phyloP scores from a whole-genome alignment of 164 flowering plant species.

The Vitis amurensis region DNA sequence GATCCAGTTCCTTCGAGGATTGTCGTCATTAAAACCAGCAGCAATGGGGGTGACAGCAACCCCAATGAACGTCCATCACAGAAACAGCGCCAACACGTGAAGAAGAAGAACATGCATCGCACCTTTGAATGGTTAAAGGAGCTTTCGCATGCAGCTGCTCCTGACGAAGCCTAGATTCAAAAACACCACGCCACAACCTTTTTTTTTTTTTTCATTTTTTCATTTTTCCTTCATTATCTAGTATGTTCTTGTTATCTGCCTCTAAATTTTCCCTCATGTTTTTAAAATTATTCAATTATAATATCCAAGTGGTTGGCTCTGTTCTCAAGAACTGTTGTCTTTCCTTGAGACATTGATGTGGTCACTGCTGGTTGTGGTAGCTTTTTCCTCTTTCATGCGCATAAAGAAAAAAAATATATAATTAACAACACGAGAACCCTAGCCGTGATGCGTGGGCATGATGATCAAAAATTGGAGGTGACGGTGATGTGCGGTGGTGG shows the following conservation, averaged over 20 bases:
- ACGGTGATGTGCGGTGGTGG: too few relatives aligned
- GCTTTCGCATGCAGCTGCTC: slow-evolving; percentile 46
- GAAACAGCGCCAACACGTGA: slow-evolving; percentile 17
- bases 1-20: slow-evolving; percentile 37
- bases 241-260: background rate
- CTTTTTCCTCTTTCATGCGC: background rate
- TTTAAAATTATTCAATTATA: background rate
- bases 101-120: slow-evolving; percentile 48
- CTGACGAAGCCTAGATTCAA: slow-evolving; percentile 8
- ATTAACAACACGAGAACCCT: slow-evolving; percentile 6
- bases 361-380: background rate
- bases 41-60: slow-evolving; percentile 2
- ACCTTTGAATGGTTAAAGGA: slow-evolving; percentile 84
- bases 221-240: background rate
- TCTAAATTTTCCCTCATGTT: background rate
- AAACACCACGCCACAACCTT: background rate
- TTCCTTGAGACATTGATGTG: background rate
- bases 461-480: background rate
- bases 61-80: slow-evolving; percentile 9
- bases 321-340: background rate
- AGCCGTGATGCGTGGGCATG: slow-evolving; percentile 16
- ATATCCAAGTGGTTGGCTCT: background rate
- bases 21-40: slow-evolving; percentile 16
- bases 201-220: background rate
- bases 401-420: background rate